These are phyloP conservation scores for Solanum medicagineum DNA, from an alignment of 257 asterid genomes.

Conservation along the genomic window DNA sequence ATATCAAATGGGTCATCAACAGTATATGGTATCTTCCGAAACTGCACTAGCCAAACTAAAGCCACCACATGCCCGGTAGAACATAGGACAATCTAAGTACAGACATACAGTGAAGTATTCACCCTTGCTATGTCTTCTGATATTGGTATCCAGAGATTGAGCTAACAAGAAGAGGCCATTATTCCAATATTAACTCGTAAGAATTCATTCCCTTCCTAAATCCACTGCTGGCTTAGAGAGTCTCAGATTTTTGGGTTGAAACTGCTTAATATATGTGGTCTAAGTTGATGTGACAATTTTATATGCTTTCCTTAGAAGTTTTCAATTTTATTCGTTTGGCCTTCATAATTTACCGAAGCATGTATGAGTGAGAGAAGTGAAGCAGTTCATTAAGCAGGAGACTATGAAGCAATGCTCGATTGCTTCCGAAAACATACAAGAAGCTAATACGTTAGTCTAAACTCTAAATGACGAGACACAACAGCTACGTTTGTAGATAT, in stretches of 20 bases:
- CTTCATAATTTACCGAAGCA: background rate
- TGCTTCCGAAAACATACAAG: background rate
- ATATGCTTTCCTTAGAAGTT: background rate
- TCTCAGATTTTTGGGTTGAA: background rate
- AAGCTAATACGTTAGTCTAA: background rate
- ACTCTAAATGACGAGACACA: background rate
- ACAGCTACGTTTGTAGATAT: background rate
- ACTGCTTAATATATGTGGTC: background rate
- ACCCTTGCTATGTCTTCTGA: background rate
- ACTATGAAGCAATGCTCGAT: background rate
- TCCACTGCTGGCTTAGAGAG: background rate
- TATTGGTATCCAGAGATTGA: background rate
- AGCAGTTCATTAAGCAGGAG: background rate
- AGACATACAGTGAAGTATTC: background rate
- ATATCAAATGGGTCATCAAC: background rate
- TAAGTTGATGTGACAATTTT: background rate
- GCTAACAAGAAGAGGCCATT: background rate
- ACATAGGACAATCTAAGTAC: background rate
- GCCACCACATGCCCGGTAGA: background rate
- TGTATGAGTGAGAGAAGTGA: background rate
- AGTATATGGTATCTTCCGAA: background rate
- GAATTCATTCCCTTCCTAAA: background rate
- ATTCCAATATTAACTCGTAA: background rate
- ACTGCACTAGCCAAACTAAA: background rate
- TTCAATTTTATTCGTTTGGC: background rate